Percentiles rank a stretch among this genome's conserved stretches.
Evolutionary conservation across 805 yeast species (phyloP).

Genomic region (Yarrowia sp.): DNA sequence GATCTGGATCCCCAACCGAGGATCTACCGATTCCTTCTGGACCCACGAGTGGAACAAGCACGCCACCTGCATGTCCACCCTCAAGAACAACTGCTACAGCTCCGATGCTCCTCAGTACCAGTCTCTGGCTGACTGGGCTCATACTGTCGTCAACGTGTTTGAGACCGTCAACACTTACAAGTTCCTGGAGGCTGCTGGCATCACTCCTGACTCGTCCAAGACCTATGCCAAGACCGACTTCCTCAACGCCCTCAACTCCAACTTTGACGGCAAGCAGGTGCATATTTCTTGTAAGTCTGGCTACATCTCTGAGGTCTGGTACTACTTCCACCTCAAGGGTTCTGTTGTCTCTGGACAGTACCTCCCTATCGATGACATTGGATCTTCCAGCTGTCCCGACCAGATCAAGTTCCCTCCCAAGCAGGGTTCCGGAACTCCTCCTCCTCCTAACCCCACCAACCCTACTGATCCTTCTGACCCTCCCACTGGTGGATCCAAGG

Average conservation of each 20-base stretch:
- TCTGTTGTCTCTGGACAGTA: slow-evolving; percentile 66
- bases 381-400: slow-evolving; percentile 63
- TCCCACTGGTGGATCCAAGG: slow-evolving; percentile 40
- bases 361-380: slow-evolving; percentile 53
- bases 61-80: slow-evolving; percentile 85
- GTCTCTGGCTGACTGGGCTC: slow-evolving; percentile 67
- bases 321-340: slow-evolving; percentile 73
- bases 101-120: slow-evolving; percentile 35
- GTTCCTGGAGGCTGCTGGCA: slow-evolving; percentile 65
- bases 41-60: slow-evolving; percentile 91
- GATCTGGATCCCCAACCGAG: slow-evolving; percentile 73
- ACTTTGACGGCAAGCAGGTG: slow-evolving; percentile 51
- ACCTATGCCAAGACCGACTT: slow-evolving; percentile 55
- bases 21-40: slow-evolving; percentile 73
- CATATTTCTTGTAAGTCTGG: slow-evolving; percentile 56
- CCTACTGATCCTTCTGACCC: slow-evolving; percentile 35
- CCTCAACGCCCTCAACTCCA: slow-evolving; percentile 40
- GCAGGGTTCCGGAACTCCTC: slow-evolving; percentile 31
- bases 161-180: slow-evolving; percentile 62
- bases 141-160: slow-evolving; percentile 57
- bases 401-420: slow-evolving; percentile 78
- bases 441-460: slow-evolving; percentile 28
- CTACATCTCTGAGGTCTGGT: slow-evolving; percentile 70
- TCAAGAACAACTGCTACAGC: slow-evolving; percentile 67
- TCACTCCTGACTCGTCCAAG: slow-evolving; percentile 57